These are phyloP conservation scores for Capsicum rhomboideum DNA, from an alignment of 257 asterid species.

Conservation along the genomic window DNA sequence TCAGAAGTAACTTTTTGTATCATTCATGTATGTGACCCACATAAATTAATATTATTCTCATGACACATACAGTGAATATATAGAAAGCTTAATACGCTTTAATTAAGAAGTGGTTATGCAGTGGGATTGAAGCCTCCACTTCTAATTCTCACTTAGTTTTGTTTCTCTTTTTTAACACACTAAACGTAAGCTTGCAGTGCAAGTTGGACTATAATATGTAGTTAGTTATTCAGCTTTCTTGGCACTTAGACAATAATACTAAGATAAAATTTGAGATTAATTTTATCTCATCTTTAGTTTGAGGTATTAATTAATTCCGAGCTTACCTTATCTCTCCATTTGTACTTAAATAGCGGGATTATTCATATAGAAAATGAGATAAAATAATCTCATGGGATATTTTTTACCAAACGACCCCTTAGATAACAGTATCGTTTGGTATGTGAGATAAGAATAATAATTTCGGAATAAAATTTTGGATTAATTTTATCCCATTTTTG, in stretches of 20 bases:
- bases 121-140: slow-evolving; percentile 15
- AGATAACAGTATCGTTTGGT: too few relatives aligned
- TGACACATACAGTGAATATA: background rate
- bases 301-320: too few relatives aligned
- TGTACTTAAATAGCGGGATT: too few relatives aligned
- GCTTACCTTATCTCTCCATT: too few relatives aligned
- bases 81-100: background rate
- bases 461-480: too few relatives aligned
- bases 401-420: too few relatives aligned
- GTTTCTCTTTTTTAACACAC: background rate
- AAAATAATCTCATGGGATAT: too few relatives aligned
- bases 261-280: too few relatives aligned
- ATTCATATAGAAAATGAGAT: too few relatives aligned
- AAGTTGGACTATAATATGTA: background rate
- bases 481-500: too few relatives aligned
- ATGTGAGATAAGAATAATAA: too few relatives aligned
- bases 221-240: background rate
- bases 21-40: background rate
- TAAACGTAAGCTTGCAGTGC: background rate
- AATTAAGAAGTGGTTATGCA: background rate
- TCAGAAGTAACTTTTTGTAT: background rate
- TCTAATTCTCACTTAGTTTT: background rate
- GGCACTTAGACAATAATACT: background rate
- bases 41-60: background rate
- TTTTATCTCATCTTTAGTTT: too few relatives aligned